Base-by-base conservation (phyloP, 139 green algal species). In the Closterium sp. region DNA sequence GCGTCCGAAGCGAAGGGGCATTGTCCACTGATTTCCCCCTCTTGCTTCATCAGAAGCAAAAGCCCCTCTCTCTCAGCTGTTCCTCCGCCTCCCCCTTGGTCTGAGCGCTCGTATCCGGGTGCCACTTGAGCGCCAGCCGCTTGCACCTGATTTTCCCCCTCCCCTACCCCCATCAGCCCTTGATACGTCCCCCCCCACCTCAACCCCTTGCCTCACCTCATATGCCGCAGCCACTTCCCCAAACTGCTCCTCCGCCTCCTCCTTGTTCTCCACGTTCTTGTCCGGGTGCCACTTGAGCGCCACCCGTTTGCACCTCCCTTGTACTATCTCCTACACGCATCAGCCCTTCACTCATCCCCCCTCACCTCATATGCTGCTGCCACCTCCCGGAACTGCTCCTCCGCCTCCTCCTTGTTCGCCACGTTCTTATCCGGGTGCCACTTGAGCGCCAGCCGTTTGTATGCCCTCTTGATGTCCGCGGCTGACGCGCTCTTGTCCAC, bases 351-450 rank as follows among this genome's bases (percentile, higher is more conserved):
- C n/a, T n/a, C n/a, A n/a, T n/a, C 38, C 38, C 38, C 76, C 28
- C 83, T 19, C 84, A 85, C 66, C 23, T 87, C 30, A 16, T 95
- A 95, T 10, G 93, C 93, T 87, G 95, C 93, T 0, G 93, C 93
- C 10, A 95, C 84, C 19, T 95, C 89, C 19, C 93, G 84, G n/a
- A 95, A 95, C 85, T 93, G 92, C 33, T 91, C 86, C 76, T 95
- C 90, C 8, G 93, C 93, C 89, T 95, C 93, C 93, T 95, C 88
- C 87, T 95, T 88, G 84, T 95, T 94, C 25, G 87, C 93, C 21
- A 84, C 19, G 87, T 95, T 95, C 89, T 95, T 95, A 86, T 95
- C 93, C 25, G 93, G 93, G 32, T 95, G 93, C 33, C 35, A 95
- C 34, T 92, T 92, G 10, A 95, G 84, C 33, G 93, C 93, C 30